phyloP scores from a whole-genome alignment of 2,329 filamentous ascomycete genomes.

The Ilyonectria sp. region DNA sequence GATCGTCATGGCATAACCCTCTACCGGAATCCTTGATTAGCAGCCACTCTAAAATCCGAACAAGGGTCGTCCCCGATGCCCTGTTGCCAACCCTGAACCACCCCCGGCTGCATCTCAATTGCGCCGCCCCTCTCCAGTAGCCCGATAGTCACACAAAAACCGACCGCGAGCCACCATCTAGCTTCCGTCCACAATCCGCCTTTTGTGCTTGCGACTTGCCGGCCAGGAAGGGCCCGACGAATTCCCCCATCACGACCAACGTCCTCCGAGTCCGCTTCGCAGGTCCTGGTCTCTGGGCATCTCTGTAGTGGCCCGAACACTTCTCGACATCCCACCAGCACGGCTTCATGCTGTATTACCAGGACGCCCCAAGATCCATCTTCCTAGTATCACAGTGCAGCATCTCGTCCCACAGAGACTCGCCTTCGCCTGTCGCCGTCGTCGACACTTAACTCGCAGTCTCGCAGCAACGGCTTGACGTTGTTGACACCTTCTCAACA shows the following conservation, averaged over 20 bases:
- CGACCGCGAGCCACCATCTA: conserved; percentile 60
- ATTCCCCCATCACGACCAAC: conserved; percentile 37
- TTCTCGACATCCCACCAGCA: conserved; percentile 62
- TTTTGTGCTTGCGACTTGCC: conserved; percentile 50
- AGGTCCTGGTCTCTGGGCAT: conserved; percentile 50
- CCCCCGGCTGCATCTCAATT: conserved; percentile 61
- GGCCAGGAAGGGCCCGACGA: conserved; percentile 47
- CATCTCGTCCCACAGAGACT: conserved; percentile 65
- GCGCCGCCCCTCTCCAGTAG: conserved; percentile 53
- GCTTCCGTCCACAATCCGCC: conserved; percentile 50
- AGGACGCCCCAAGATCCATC: conserved; percentile 60
- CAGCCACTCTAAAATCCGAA: conserved; percentile 56
- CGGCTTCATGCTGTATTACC: conserved; percentile 66
- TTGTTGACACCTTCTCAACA: conserved; percentile 31
- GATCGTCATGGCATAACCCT: conserved; percentile 52
- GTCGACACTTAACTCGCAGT: conserved; percentile 34
- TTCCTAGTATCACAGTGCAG: conserved; percentile 67
- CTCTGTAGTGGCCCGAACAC: conserved; percentile 64
- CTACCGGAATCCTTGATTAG: conserved; percentile 55
- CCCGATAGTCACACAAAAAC: conserved; percentile 67
- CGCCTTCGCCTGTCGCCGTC: conserved; percentile 50
- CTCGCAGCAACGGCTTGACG: conserved; percentile 31
- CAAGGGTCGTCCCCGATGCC: conserved; percentile 54
- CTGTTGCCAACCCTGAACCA: conserved; percentile 58
- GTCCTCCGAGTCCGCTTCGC: conserved; percentile 49